Percentiles rank a stretch among this genome's conserved stretches.
phyloP scores from a whole-genome alignment of 176 grass and related monocot genomes.

The Calamus simplicifolius region DNA sequence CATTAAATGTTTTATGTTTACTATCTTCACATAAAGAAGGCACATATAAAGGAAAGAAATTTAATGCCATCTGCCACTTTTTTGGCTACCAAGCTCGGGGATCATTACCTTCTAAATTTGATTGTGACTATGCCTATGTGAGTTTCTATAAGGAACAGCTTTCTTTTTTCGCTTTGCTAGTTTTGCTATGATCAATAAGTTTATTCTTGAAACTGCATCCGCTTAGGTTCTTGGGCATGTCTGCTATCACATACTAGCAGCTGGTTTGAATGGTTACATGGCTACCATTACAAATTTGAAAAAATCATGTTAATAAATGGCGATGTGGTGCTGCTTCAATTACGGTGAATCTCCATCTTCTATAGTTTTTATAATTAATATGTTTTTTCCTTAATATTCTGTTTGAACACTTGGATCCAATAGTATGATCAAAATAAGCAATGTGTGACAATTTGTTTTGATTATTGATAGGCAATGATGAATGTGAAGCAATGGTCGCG shows the following conservation, averaged over 20 bases:
- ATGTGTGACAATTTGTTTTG: neutral
- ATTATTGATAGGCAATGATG: constrained; percentile 78
- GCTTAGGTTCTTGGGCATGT: constrained; percentile 92
- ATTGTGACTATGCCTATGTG: constrained; percentile 97
- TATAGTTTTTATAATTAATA: neutral
- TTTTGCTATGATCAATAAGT: constrained; percentile 2
- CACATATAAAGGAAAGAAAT: constrained; percentile 96
- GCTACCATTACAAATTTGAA: constrained; percentile 97
- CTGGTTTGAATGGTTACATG: constrained; percentile 94
- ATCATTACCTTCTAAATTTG: constrained; percentile 90
- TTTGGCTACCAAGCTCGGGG: constrained; percentile 99
- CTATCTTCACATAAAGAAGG: constrained; percentile 69
- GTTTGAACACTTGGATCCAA: no score
- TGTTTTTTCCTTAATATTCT: no score
- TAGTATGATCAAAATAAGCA: no score
- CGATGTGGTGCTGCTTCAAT: constrained; percentile 91
- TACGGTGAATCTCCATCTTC: constrained; percentile 34
- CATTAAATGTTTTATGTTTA: constrained; percentile 12
- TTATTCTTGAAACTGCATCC: neutral
- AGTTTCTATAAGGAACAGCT: constrained; percentile 19
- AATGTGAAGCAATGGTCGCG: constrained; percentile 80
- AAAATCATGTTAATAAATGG: constrained; percentile 89
- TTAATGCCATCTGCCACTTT: constrained; percentile 97
- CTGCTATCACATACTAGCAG: constrained; percentile 86
- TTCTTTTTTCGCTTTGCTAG: neutral